Evolutionary conservation across 1,284 basidiomycete genomes (phyloP), one percentile per base, ranked within the genome.

Genomic region (Ceratobasidium sp.): DNA sequence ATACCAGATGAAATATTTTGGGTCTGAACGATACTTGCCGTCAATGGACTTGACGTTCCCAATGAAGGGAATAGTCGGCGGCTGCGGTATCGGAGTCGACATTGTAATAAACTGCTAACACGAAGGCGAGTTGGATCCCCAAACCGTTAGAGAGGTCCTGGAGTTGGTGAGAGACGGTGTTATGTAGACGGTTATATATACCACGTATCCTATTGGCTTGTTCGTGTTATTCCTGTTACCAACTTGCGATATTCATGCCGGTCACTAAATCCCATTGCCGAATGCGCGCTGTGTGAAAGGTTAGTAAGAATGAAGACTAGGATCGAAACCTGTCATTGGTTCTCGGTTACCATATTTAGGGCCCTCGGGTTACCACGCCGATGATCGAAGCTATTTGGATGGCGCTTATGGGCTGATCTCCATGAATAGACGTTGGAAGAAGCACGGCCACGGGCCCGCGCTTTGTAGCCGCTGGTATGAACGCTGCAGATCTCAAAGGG

Each of bases 1-100:
- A 16, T 43, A 22, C 13, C 19, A 31, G 1, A 84, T 16, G n/a
- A 19, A 24, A 34, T 49, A 16, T 24, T 43, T 31, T 31, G 9
- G 9, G 16, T 13, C 27, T 11, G 9, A 22, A 53, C 27, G 51
- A 53, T 7, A 41, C 68, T 59, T 49, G 61, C 68, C 16, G 81
- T 79, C 66, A 82, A 74, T 74, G 37, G 77, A 77, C 43, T 27
- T 76, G 78, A 81, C 51, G 73, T 87, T 86, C n/a, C 86, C 86
- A 41, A 87, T 76, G 78, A 86, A 82, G 6, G 85, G 85, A 49
- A 85, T 78, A 3, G 81, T 78, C 19, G 83, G 84, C 19, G 85
- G 85, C 56, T 82, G 83, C 3, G 83, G 83, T 51, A 84, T 85
- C 14, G 81, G 79, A 27, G 80, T 81, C 37, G 81, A 59, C 76